A percentile compares a stretch with the other conserved stretches of the same genome.
These are phyloP conservation scores for Neurospora cerealis DNA, from an alignment of 495 filamentous ascomycete species.

Conservation along the genomic window DNA sequence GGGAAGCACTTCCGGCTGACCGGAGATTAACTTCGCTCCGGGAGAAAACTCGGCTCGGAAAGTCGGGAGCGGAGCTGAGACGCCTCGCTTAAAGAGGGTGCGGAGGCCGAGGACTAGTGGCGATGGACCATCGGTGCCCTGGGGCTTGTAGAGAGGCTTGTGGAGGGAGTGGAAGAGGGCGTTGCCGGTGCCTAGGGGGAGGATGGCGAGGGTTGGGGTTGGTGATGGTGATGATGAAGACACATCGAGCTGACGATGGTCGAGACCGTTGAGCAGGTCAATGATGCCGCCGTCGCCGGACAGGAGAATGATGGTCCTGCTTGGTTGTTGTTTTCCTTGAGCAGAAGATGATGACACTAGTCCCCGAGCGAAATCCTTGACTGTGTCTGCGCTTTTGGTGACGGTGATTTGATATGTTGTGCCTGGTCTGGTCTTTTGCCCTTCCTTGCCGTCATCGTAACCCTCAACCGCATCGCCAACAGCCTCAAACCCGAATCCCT, in stretches of 20 bases:
- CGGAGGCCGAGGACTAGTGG: constrained; percentile 41
- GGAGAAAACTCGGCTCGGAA: constrained; percentile 60
- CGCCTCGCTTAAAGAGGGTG: constrained; percentile 44
- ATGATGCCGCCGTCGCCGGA: constrained; percentile 79
- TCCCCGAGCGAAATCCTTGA: constrained; percentile 48
- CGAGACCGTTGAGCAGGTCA: constrained; percentile 60
- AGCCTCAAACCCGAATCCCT: constrained; percentile 4
- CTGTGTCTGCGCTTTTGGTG: constrained; percentile 48
- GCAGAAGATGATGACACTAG: constrained; percentile 24
- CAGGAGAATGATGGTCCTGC: constrained; percentile 56
- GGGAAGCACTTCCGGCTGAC: constrained; percentile 22
- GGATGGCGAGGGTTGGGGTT: constrained; percentile 50
- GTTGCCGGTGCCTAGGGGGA: constrained; percentile 83
- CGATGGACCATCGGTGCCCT: constrained; percentile 8
- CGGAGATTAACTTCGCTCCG: constrained; percentile 45
- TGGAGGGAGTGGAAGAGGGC: constrained; percentile 67
- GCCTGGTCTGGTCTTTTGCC: too few relatives aligned
- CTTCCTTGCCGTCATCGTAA: too few relatives aligned
- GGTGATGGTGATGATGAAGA: neutral
- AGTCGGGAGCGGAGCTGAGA: constrained; percentile 34
- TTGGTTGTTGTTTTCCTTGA: constrained; percentile 18
- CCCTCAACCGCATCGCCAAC: neutral
- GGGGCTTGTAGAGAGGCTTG: constrained; percentile 17
- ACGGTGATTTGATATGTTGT: constrained; percentile 37
- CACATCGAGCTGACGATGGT: neutral